Evolutionary conservation across 106 monocot species (phyloP).

Genomic region (Dioscorea dumetorum): DNA sequence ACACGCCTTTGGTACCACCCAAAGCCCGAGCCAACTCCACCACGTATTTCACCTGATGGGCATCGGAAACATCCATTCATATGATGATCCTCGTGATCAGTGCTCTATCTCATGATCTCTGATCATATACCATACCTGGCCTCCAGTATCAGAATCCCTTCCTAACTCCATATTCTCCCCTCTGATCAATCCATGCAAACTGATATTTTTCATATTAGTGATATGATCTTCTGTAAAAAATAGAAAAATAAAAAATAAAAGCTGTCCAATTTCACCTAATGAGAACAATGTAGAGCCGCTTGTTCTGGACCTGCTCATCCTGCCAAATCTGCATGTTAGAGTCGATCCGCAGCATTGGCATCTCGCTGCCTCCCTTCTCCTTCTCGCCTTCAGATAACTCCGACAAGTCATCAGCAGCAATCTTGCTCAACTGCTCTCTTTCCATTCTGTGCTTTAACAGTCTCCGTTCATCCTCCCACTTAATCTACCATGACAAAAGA

Average conservation of each 20-base stretch:
- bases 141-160: constrained; percentile 70
- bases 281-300: constrained; percentile 55
- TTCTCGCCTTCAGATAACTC: constrained; percentile 74
- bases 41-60: constrained; percentile 68
- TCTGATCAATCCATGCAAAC: constrained; percentile 56
- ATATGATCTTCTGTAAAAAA: neutral
- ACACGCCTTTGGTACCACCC: constrained; percentile 48
- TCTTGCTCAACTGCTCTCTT: constrained; percentile 40
- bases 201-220: no score
- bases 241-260: neutral
- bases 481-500: constrained; percentile 14
- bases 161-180: constrained; percentile 88
- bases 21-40: constrained; percentile 66
- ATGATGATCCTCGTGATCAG: neutral
- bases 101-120: neutral
- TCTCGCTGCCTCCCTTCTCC: constrained; percentile 7
- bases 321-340: constrained; percentile 37
- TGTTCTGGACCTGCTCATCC: constrained; percentile 21
- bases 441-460: constrained; percentile 25
- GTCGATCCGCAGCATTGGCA: constrained; percentile 18
- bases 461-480: constrained; percentile 29
- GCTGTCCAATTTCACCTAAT: constrained; percentile 34
- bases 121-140: constrained; percentile 30
- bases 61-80: neutral
- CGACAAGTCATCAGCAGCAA: constrained; percentile 53